Evolutionary conservation across 2,329 filamentous ascomycete species (phyloP), one percentile per base, ranked within the genome.

Genomic region (Dactylella cylindrospora): DNA sequence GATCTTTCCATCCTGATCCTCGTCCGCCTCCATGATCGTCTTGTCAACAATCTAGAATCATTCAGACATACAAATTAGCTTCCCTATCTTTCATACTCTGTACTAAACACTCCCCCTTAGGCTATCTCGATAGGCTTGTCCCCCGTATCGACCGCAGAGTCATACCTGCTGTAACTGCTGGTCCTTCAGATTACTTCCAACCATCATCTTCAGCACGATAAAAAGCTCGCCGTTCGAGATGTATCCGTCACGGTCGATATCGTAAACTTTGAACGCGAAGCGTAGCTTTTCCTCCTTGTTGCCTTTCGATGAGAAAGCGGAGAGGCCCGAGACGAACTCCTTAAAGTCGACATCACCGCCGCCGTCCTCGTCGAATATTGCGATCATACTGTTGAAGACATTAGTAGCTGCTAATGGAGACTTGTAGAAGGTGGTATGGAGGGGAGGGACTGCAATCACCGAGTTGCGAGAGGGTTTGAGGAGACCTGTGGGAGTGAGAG

Each of bases 181-280:
- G 74, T 98, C 93, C 80, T 98, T 98, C 71, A 98, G 78, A 75
- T 98, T 98, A 78, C 88, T 96, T 61, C 93, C 93, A 45, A 98
- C 93, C 93, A 98, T 98, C 93, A 98, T 98, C 86, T 98, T 98
- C 71, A 98, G 80, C 71, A 98, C 93, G 71, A 98, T 97, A 75
- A 97, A 98, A 45, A 98, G 82, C 78, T 98, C 93, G 70, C 93
- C 93, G 75, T 98, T 98, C 78, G 88, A 95, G 72, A 98, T 98
- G 77, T 88, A 98, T 19, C 93, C 93, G 74, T 98, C 93, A 62
- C 93, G 88, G 75, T 98, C 93, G 71, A 98, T 97, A 74, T 98
- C 93, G 79, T 98, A 98, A 64, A 98, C 93, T 75, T 96, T 95
- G 82, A 98, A 98, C 36, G 93, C 93, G 72, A 98, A 98, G 50